Evolutionary conservation across 495 filamentous ascomycete species (phyloP).

Genomic region (Penicillium parvum): DNA sequence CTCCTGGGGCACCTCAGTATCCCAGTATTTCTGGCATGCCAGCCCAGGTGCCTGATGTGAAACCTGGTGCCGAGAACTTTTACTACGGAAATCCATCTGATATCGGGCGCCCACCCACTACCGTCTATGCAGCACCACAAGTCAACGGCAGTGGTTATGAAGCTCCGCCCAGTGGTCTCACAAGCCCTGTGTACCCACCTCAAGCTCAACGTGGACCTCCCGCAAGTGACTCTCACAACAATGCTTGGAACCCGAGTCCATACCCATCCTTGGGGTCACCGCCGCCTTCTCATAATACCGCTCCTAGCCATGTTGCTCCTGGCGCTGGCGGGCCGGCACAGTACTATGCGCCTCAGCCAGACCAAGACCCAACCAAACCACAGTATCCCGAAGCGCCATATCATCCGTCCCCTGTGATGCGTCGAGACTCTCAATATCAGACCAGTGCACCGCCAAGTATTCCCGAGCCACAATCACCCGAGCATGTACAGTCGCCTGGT

Average conservation of each 20-base stretch:
- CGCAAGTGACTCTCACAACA: conserved; percentile 12
- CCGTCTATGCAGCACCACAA: conserved; percentile 48
- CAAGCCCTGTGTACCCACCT: conserved; percentile 25
- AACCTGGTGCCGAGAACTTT: conserved; percentile 67
- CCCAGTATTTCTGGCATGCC: conserved; percentile 61
- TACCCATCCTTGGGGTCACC: conserved; percentile 30
- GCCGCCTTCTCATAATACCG: conserved; percentile 20
- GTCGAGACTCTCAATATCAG: conserved; percentile 35
- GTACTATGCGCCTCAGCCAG: conserved; percentile 29
- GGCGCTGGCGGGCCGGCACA: conserved; percentile 22
- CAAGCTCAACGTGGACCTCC: conserved; percentile 24
- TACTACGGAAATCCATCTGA: conserved; percentile 68
- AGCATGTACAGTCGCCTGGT: conserved; percentile 27
- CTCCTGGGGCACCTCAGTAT: conserved; percentile 48
- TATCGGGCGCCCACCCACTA: conserved; percentile 16
- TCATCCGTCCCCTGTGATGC: conserved; percentile 26
- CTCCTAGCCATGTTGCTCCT: conserved; percentile 12
- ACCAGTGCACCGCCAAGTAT: conserved; percentile 23
- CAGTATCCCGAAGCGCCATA: conserved; percentile 21
- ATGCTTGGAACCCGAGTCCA: conserved; percentile 27
- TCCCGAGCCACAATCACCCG: conserved; percentile 26
- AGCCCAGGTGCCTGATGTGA: conserved; percentile 40
- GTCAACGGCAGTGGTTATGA: conserved; percentile 19
- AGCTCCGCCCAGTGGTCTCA: conserved; percentile 13
- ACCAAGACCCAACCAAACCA: conserved; percentile 19